Evolutionary conservation across 2,329 filamentous ascomycete genomes (phyloP), one percentile per base, ranked within the genome.

Genomic region (Colletotrichum gigasporum): DNA sequence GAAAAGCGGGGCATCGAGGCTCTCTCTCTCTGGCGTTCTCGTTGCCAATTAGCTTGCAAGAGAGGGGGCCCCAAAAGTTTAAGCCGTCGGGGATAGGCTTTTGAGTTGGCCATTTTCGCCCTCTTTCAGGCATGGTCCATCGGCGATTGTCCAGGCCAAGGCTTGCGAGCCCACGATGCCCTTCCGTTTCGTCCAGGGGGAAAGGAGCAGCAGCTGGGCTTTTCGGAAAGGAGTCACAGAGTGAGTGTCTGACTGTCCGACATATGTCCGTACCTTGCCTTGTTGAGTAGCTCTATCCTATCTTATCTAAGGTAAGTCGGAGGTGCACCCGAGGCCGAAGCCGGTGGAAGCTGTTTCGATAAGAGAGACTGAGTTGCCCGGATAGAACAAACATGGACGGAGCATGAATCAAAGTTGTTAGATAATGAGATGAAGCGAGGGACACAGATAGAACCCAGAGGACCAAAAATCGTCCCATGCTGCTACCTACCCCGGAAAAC

Each of bases 41-140:
- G 12, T 18, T 32, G 24, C n/a, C 42, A 45, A n/a, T n/a, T 45
- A 10, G 22, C 26, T 16, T 37, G 47, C 55, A 45, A 39, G 45
- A 35, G 42, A 47, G 42, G 35, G 18, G 51, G 18, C 24, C 16
- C 9, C 39, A 47, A 53, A 62, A 50, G 20, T 65, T 42, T 50
- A 61, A 50, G 48, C 48, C 62, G 56, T 65, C 62, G 62, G 62
- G 16, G 62, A 42, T 65, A 65, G 62, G 62, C 42, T 34, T 62
- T 65, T 61, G 56, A 50, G 34, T 14, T 35, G 32, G n/a, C 42
- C 14, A 16, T 34, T 48, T 28, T 16, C n/a, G 41, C 11, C 12
- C 48, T 24, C 16, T 32, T 37, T 26, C 42, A 50, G 50, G 42
- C 48, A 61, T 61, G 16, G 56, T 16, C 48, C 35, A 30, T 65